A percentile compares a stretch with the other conserved stretches of the same genome.
Evolutionary conservation across 176 grass and related monocot genomes (phyloP).

Genomic region (Aegilops tauschii): DNA sequence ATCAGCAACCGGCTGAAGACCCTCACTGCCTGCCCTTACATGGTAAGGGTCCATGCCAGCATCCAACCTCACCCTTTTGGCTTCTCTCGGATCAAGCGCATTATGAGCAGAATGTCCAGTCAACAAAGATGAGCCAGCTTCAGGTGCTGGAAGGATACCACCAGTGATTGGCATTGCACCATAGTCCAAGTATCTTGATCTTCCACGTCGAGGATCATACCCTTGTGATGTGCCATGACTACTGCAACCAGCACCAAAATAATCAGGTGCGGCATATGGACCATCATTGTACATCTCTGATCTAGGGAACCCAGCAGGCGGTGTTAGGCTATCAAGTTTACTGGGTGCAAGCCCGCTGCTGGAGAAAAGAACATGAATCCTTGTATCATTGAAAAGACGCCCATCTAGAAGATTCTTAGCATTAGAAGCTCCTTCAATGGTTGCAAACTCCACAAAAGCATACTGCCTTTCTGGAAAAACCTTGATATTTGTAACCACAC

Average conservation of each 20-base stretch:
- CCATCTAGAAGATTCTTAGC: constrained; percentile 92
- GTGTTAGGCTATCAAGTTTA: constrained; percentile 39
- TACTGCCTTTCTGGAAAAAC: constrained; percentile 66
- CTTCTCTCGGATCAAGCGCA: constrained; percentile 52
- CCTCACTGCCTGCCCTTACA: constrained; percentile 33
- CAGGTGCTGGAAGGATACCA: constrained; percentile 58
- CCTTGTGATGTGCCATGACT: constrained; percentile 39
- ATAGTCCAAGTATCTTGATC: constrained; percentile 41
- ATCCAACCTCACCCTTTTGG: constrained; percentile 55
- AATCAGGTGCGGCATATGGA: constrained; percentile 30
- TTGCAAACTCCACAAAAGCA: constrained; percentile 90
- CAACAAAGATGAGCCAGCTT: constrained; percentile 7
- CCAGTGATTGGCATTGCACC: constrained; percentile 32
- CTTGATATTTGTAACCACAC: constrained; percentile 72
- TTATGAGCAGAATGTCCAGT: constrained; percentile 32
- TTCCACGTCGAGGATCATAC: constrained; percentile 41
- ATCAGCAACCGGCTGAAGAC: constrained; percentile 28
- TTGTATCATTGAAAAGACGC: constrained; percentile 75
- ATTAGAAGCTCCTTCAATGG: constrained; percentile 59
- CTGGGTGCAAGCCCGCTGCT: constrained; percentile 53
- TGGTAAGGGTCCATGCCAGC: constrained; percentile 31
- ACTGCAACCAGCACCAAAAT: constrained; percentile 18
- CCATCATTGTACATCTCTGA: constrained; percentile 46
- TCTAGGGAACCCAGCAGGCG: constrained; percentile 38
- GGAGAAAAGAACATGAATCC: constrained; percentile 83